A percentile compares a stretch with the other conserved stretches of the same genome.
Conservation (phyloP, 2,329 filamentous ascomycete species). For the Penicillium sp. region DNA sequence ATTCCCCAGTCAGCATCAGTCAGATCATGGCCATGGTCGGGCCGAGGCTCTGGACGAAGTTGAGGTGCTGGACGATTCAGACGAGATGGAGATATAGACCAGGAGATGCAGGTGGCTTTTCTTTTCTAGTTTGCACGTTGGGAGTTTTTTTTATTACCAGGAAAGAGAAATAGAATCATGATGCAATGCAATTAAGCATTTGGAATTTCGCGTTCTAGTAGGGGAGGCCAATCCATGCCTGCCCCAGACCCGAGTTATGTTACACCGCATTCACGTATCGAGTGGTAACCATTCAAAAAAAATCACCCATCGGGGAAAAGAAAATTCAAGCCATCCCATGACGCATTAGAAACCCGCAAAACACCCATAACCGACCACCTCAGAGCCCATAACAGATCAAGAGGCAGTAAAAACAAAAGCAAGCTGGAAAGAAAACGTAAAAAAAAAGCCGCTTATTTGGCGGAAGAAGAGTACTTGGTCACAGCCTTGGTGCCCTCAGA, state of each 20-base stretch:
- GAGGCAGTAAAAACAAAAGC: constrained; percentile 43
- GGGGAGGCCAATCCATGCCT: constrained; percentile 31
- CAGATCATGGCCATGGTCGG: constrained; percentile 57
- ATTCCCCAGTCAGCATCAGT: constrained; percentile 64
- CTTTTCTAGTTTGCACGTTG: background rate
- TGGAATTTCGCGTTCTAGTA: constrained; percentile 39
- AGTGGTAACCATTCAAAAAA: constrained; percentile 42
- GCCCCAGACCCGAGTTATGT: constrained; percentile 45
- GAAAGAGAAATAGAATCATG: constrained; percentile 9
- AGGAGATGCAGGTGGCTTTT: background rate
- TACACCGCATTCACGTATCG: constrained; percentile 46
- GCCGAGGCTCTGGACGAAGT: constrained; percentile 83
- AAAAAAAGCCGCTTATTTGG: constrained; percentile 73
- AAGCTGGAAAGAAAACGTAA: constrained; percentile 57
- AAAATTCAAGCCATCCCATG: constrained; percentile 48
- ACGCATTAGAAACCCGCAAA: constrained; percentile 48
- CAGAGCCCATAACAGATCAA: constrained; percentile 42
- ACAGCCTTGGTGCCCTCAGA: constrained; percentile 99
- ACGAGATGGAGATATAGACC: constrained; percentile 36
- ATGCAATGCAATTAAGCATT: constrained; percentile 32
- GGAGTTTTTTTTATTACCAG: background rate
- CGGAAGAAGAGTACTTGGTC: constrained; percentile 99
- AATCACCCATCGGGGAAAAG: constrained; percentile 40
- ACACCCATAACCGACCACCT: constrained; percentile 48
- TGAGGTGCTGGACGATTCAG: constrained; percentile 72